Base-by-base conservation (phyloP, 441 rosid genomes). In the Melastoma candidum region DNA sequence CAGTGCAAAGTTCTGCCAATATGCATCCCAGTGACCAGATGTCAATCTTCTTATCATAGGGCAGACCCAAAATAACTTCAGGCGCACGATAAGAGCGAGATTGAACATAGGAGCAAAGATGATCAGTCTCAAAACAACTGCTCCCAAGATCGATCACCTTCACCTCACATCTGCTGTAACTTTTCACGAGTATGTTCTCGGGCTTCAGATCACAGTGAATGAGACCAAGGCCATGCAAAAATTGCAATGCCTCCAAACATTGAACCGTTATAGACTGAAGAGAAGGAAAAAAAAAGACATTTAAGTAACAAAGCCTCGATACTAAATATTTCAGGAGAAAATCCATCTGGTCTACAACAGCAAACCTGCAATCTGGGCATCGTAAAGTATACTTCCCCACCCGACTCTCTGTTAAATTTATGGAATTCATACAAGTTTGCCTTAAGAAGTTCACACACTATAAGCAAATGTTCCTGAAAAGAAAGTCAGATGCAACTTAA, bases 81-180 rank as follows among this genome's bases (percentile, higher is more conserved):
- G 97, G 98, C 14, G 98, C 98, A 27, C 98, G 97, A 65, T 92
- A 92, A 13, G 98, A 88, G 67, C 98, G 82, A 12, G 98, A 92
- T 63, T 92, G 98, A 51, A 92, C 98, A 68, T 92, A 92, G 47
- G 98, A 85, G 77, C 98, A 92, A 7, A 92, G 74, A 68, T 92
- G 95, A 70, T 88, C 98, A 4, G 98, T 85, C 79, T 88, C 96
- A 70, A 88, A 88, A 74, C 97, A 92, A 76, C 98, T 92, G 74
- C 98, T 92, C 73, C 98, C 98, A 51, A 92, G 94, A 74, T 92
- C 97, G 58, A 92, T 92, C 70, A 88, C 95, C 83, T 92, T 87
- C 66, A 87, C 85, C 77, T 90, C 98, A 46, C 95, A 87, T 80
- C 98, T 76, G 65, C 95, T 92, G 69, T 92, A 92, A 76, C 98